Evolutionary conservation across 805 yeast species (phyloP).

Genomic region (Blastobotrys peoriensis): DNA sequence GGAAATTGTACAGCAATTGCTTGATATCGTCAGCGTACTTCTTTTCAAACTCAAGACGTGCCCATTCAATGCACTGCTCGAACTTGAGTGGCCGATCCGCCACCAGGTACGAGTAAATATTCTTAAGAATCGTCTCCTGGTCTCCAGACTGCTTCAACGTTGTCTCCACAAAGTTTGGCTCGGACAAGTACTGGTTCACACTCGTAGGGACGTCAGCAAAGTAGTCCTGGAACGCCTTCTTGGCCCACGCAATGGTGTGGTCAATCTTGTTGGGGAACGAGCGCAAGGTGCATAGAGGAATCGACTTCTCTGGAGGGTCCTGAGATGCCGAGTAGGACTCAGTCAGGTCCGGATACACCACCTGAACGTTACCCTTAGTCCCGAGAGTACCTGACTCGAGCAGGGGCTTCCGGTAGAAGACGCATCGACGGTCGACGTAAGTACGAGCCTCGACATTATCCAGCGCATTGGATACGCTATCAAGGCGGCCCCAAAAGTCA

Average conservation of each 20-base stretch:
- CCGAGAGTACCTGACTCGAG: slow-evolving; percentile 97
- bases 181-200: slow-evolving; percentile 83
- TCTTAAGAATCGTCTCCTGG: slow-evolving; percentile 76
- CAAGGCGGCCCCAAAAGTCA: slow-evolving; percentile 75
- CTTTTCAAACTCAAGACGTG: slow-evolving; percentile 79
- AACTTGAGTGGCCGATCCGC: slow-evolving; percentile 79
- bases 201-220: slow-evolving; percentile 89
- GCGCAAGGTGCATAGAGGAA: slow-evolving; percentile 94
- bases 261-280: slow-evolving; percentile 98
- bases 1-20: slow-evolving; percentile 91
- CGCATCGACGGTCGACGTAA: slow-evolving; percentile 95
- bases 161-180: slow-evolving; percentile 87
- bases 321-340: slow-evolving; percentile 95
- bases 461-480: slow-evolving; percentile 91
- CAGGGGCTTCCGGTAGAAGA: slow-evolving; percentile 82
- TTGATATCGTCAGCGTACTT: slow-evolving; percentile 80
- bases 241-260: slow-evolving; percentile 99
- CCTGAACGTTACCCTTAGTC: slow-evolving; percentile 97
- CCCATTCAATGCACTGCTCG: slow-evolving; percentile 95
- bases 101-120: slow-evolving; percentile 64
- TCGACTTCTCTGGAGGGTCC: slow-evolving; percentile 97
- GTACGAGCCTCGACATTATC: slow-evolving; percentile 98
- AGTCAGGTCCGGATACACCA: slow-evolving; percentile 85
- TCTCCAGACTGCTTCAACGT: slow-evolving; percentile 90
- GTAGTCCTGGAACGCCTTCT: slow-evolving; percentile 85